Evolutionary conservation across 2,329 filamentous ascomycete species (phyloP).

Genomic region (Dendrostoma leiphaemia): DNA sequence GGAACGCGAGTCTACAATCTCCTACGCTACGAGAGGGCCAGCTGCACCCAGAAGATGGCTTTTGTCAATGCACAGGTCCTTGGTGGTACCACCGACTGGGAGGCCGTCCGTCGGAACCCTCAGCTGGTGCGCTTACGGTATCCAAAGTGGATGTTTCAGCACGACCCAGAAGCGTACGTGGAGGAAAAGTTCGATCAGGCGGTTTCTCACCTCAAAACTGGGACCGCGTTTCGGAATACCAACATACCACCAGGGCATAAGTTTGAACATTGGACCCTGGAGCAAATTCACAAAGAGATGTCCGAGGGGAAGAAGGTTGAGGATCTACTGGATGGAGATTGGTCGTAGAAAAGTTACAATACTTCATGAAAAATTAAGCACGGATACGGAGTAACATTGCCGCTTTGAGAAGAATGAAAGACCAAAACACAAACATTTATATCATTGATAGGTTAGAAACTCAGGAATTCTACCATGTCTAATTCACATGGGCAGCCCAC

Average conservation of each 20-base stretch:
- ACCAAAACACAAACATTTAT: too few species aligned
- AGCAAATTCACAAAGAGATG: background rate
- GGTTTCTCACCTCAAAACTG: conserved; percentile 30
- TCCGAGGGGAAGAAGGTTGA: background rate
- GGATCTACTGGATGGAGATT: conserved; percentile 1
- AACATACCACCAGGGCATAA: conserved; percentile 35
- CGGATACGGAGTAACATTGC: too few species aligned
- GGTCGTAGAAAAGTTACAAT: too few species aligned
- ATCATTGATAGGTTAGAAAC: too few species aligned
- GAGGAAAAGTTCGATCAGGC: conserved; percentile 34
- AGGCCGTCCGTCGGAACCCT: conserved; percentile 29
- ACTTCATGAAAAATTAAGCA: too few species aligned
- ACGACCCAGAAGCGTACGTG: conserved; percentile 36
- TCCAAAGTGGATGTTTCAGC: conserved; percentile 35
- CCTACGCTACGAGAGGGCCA: conserved; percentile 33
- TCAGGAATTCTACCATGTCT: too few species aligned
- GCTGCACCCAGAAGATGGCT: conserved; percentile 37
- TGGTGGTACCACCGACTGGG: conserved; percentile 34
- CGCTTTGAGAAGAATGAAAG: too few species aligned
- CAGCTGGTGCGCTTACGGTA: conserved; percentile 33
- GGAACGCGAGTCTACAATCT: conserved; percentile 34
- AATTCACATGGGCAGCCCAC: too few species aligned
- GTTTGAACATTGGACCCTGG: conserved; percentile 35
- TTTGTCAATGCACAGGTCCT: conserved; percentile 36
- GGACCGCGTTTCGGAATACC: conserved; percentile 28